Conservation (phyloP, 495 filamentous ascomycete species). For the Polyplosphaeria fusca region DNA sequence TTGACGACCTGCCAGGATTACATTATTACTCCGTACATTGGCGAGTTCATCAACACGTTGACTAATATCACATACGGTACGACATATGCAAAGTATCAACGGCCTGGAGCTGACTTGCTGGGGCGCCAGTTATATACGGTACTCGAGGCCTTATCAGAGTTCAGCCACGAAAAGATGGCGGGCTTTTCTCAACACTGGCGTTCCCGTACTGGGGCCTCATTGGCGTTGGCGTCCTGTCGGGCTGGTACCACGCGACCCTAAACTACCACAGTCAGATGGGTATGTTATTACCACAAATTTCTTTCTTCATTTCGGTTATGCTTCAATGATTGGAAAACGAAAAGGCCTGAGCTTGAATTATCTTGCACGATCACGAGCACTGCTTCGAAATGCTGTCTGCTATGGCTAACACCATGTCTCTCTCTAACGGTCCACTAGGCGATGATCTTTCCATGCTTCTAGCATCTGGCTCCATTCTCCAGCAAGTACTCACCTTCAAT, state of each 20-base stretch:
- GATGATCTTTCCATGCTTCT: conserved; percentile 58
- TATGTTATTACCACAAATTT: conserved; percentile 27
- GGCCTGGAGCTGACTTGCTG: background rate
- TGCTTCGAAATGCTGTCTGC: too few species aligned
- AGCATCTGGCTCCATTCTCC: conserved; percentile 50
- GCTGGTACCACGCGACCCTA: conserved; percentile 52
- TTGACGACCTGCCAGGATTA: conserved; percentile 50
- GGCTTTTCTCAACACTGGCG: conserved; percentile 22
- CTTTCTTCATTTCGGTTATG: background rate
- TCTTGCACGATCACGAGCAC: too few species aligned
- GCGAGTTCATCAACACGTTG: conserved; percentile 57
- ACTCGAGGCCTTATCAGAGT: conserved; percentile 24
- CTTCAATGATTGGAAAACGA: too few species aligned
- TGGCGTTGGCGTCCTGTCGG: conserved; percentile 55
- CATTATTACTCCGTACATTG: conserved; percentile 52
- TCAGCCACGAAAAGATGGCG: conserved; percentile 14
- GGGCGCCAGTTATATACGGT: conserved; percentile 26
- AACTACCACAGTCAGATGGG: conserved; percentile 57
- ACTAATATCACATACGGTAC: conserved; percentile 52
- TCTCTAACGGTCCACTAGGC: conserved; percentile 16
- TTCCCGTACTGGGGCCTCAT: conserved; percentile 53
- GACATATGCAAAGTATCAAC: too few species aligned
- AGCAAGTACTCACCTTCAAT: conserved; percentile 50
- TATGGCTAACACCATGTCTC: too few species aligned
- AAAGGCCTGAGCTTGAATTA: too few species aligned